Evolutionary conservation across 176 grass and related monocot genomes (phyloP), one percentile per base, ranked within the genome.

Genomic region (Secale cereale): DNA sequence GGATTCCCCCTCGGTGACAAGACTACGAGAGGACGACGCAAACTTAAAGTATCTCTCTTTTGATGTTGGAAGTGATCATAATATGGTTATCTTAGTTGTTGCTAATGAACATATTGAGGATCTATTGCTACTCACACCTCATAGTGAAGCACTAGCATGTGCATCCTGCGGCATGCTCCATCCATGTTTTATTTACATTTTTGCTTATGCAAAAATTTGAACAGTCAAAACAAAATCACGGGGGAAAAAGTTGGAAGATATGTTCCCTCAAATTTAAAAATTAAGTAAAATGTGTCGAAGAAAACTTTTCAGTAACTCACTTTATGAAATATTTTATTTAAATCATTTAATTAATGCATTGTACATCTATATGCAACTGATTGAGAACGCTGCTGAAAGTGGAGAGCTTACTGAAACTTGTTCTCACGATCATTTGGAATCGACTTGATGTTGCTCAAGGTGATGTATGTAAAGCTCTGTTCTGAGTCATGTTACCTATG

Each of bases 391-490:
- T 68, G 92, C 89, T 88, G 95, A 98, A 82, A 95, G 85, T 86
- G 92, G 95, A 32, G 91, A 98, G 70, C 88, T 98, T 89, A 95
- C 78, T 41, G 89, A 98, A n/a, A 91, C 85, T 98, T 81, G 89
- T 98, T 73, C 87, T 98, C 52, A 91, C 95, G 92, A 87, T 98
- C 88, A 98, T 98, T 27, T 98, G 92, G 95, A 98, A 95, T 92
- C 95, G 91, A 56, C 92, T 94, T 88, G 95, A 98, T 84, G 6
- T 95, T 76, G 95, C 95, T 66, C 86, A 72, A 15, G 89, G 91
- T 82, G 92, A 98, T 98, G 95, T 98, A 91, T 82, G 90, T 66
- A 56, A 70, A 80, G 27, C 57, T 87, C 27, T 70, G 37, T 78
- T 77, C 45, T 39, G 16, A 16, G 65, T 81, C 27, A 32, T 79